These are phyloP conservation scores for Solanum clarkiae DNA, from an alignment of 257 asterid genomes.

Conservation along the genomic window DNA sequence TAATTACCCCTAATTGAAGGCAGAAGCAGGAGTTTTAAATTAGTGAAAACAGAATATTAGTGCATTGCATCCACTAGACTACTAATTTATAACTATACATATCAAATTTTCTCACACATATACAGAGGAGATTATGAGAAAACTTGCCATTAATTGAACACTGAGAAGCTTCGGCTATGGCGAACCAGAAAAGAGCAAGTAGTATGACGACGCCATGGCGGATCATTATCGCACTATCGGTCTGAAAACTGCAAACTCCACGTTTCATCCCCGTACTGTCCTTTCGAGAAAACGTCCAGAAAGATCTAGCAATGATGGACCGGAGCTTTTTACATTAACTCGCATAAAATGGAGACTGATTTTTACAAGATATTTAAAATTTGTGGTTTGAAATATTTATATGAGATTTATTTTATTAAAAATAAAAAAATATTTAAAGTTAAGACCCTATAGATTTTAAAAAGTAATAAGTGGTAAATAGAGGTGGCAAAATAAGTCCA, in stretches of 20 bases:
- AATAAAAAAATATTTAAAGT: too few relatives aligned
- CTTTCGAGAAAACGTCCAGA: background rate
- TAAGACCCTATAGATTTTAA: too few relatives aligned
- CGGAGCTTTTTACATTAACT: too few relatives aligned
- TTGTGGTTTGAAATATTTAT: too few relatives aligned
- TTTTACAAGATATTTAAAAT: too few relatives aligned
- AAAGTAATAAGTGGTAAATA: too few relatives aligned
- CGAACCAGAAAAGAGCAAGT: constrained; percentile 13
- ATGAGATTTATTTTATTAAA: too few relatives aligned
- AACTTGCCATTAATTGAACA: constrained; percentile 34
- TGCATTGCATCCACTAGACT: background rate
- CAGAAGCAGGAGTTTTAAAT: background rate
- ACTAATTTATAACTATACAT: background rate
- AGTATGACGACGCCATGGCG: background rate
- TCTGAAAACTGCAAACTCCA: background rate
- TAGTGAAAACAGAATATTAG: background rate
- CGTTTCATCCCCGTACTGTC: background rate
- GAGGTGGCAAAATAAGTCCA: too few relatives aligned
- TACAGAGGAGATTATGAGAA: background rate
- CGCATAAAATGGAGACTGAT: too few relatives aligned
- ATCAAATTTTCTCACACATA: background rate
- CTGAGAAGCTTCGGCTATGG: constrained; percentile 19
- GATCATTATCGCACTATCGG: background rate
- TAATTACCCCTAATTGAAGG: background rate
- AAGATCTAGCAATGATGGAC: background rate